Percentiles rank a stretch among this genome's conserved stretches.
Conservation (phyloP, 23 red algal genomes). For the Agarophyton chilense region DNA sequence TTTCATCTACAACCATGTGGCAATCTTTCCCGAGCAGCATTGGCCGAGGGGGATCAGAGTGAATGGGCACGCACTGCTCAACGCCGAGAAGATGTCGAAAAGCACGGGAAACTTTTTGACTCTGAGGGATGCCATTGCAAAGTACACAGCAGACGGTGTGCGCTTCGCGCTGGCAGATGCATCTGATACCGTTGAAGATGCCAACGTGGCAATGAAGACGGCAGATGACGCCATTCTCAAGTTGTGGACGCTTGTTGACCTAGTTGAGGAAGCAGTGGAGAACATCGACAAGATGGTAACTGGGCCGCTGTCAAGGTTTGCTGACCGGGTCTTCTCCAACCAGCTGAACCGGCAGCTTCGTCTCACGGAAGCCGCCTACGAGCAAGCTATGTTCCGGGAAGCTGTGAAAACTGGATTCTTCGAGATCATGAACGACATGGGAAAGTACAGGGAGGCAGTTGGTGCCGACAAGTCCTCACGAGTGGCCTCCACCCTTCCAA, state of each 20-base stretch:
- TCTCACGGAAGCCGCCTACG: slow-evolving; percentile 83
- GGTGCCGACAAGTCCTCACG: slow-evolving; percentile 86
- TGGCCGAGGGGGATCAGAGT: slow-evolving; percentile 92
- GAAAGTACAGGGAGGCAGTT: slow-evolving; percentile 85
- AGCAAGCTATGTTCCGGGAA: slow-evolving; percentile 89
- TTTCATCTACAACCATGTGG: slow-evolving; percentile 98
- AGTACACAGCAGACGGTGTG: slow-evolving; percentile 94
- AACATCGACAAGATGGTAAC: slow-evolving; percentile 64
- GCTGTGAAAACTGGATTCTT: slow-evolving; percentile 95
- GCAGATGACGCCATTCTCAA: slow-evolving; percentile 97
- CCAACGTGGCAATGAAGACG: slow-evolving; percentile 94
- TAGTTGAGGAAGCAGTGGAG: slow-evolving; percentile 84
- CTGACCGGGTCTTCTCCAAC: slow-evolving; percentile 83
- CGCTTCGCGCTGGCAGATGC: slow-evolving; percentile 97
- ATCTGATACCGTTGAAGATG: slow-evolving; percentile 95
- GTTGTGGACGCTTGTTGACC: slow-evolving; percentile 84
- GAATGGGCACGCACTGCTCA: slow-evolving; percentile 95
- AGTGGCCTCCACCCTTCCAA: slow-evolving; percentile 38
- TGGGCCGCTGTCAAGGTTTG: slow-evolving; percentile 70
- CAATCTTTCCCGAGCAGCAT: slow-evolving; percentile 86
- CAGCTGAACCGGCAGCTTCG: slow-evolving; percentile 73
- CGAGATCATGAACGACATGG: slow-evolving; percentile 89
- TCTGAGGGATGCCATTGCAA: slow-evolving; percentile 82
- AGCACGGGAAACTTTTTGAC: slow-evolving; percentile 98
- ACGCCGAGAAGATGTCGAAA: slow-evolving; percentile 99